phyloP scores from a whole-genome alignment of 352 stramenopile genomes.

The Globisporangium okanoganense region DNA sequence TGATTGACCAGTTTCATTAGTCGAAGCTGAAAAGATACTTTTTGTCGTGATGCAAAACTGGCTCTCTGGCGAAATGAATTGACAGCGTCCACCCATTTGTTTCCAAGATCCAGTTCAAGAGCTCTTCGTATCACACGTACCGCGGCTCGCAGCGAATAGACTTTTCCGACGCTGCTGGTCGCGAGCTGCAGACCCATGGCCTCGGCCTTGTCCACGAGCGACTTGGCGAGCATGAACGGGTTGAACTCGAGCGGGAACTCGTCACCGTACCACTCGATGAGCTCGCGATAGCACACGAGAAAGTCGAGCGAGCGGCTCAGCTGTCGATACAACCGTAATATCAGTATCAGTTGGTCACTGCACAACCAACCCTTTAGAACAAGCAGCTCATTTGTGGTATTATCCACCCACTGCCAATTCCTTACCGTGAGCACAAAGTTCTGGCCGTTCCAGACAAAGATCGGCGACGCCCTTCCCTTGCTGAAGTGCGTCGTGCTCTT shows the following conservation, averaged over 20 bases:
- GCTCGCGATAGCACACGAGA: slow-evolving; percentile 24
- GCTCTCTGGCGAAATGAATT: background rate
- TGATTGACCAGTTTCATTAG: background rate
- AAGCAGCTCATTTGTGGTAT: background rate
- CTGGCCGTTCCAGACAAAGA: slow-evolving; percentile 56
- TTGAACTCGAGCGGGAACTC: slow-evolving; percentile 67
- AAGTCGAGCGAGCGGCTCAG: slow-evolving; percentile 52
- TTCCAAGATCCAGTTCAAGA: background rate
- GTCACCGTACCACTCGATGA: slow-evolving; percentile 69
- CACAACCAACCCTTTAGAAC: background rate
- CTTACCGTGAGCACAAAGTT: slow-evolving; percentile 41
- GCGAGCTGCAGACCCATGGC: slow-evolving; percentile 28
- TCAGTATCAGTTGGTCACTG: background rate
- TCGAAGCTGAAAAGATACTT: slow-evolving; percentile 2
- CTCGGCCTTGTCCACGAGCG: slow-evolving; percentile 42
- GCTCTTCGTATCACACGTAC: slow-evolving; percentile 19
- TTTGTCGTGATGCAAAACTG: background rate
- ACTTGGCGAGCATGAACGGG: slow-evolving; percentile 54
- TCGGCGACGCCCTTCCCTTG: background rate
- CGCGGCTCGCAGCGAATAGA: slow-evolving; percentile 26
- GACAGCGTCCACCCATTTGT: background rate
- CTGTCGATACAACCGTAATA: slow-evolving; percentile 12
- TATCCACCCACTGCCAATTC: too few relatives aligned
- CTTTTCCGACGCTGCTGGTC: background rate
- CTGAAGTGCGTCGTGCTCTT: background rate